A percentile compares a stretch with the other conserved stretches of the same genome.
phyloP scores from a whole-genome alignment of 306 rosid genomes.

The Arachis stenosperma region DNA sequence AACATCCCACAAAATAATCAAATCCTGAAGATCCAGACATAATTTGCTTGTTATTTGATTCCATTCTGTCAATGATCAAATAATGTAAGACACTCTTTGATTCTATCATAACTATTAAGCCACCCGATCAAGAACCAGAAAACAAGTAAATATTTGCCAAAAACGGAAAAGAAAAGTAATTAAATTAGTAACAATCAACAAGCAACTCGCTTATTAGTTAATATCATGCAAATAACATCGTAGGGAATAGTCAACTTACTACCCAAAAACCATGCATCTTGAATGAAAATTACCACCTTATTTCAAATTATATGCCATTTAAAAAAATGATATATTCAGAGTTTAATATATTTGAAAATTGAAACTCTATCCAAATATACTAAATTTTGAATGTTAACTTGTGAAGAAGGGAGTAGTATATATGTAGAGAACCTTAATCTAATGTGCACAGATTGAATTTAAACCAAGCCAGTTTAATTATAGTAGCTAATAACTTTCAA shows the following conservation, averaged over 20 bases:
- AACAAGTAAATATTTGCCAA: background rate
- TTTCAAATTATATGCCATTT: no score
- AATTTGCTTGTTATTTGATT: background rate
- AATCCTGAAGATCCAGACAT: conserved; percentile 22
- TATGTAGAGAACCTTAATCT: no score
- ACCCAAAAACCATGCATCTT: background rate
- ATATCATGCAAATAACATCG: background rate
- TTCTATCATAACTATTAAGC: conserved; percentile 18
- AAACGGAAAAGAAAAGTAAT: no score
- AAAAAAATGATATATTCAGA: no score
- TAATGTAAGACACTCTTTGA: background rate
- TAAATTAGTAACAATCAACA: background rate
- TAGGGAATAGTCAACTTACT: conserved; percentile 1
- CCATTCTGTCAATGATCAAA: conserved; percentile 26
- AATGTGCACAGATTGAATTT: no score
- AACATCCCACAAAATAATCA: background rate
- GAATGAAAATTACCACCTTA: no score
- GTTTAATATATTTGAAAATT: no score
- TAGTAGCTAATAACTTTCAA: no score
- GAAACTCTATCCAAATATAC: no score
- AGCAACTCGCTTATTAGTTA: background rate
- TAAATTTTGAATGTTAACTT: no score
- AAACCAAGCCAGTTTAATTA: no score
- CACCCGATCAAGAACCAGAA: background rate
- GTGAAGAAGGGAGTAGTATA: no score